Evolutionary conservation across 2,329 filamentous ascomycete genomes (phyloP), one percentile per base, ranked within the genome.

Genomic region (Talaromyces sp.): DNA sequence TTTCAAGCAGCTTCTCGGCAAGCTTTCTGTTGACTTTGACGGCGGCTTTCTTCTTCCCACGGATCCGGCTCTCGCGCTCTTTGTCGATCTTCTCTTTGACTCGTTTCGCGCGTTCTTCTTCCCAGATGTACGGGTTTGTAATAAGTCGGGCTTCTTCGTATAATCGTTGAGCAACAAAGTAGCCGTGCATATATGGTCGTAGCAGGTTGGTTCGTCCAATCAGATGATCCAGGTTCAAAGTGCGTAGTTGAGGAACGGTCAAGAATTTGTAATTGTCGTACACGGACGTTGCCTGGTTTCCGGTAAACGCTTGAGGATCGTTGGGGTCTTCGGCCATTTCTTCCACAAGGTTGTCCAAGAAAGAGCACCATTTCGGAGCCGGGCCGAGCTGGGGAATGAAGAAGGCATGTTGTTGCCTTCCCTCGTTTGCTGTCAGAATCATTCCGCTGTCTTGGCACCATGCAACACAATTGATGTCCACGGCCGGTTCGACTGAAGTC

Each of bases 261-360:
- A 99, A 81, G 84, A 99, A 99, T 78, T 98, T 99, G 85, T 93
- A 98, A 77, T 99, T 98, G 77, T 99, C 95, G 80, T 99, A 99
- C 10, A 95, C 91, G 68, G 95, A 88, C 78, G 86, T 78, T 76
- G 83, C 71, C 58, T 79, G 74, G 31, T 73, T 70, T 27, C 71
- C 69, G 59, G 69, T 74, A 67, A 79, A 81, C 11, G 79, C 76
- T 57, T 84, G 82, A 5, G 86, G 86, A 68, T 89, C 86, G 67
- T 86, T 84, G 9, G 81, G 80, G 67, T 88, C 85, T 72, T 98
- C 93, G 9, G 93, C 93, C 91, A 99, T 97, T 76, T 99, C 96
- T 78, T 99, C 95, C 10, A 98, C 95, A 70, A 99, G 86, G 70
- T 96, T 97, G 77, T 99, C 96, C 64, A 99, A 80, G 85, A 98